Percentiles rank a stretch among this genome's conserved stretches.
Conservation (phyloP, 2,329 filamentous ascomycete genomes). For the Elsinoe perseae region DNA sequence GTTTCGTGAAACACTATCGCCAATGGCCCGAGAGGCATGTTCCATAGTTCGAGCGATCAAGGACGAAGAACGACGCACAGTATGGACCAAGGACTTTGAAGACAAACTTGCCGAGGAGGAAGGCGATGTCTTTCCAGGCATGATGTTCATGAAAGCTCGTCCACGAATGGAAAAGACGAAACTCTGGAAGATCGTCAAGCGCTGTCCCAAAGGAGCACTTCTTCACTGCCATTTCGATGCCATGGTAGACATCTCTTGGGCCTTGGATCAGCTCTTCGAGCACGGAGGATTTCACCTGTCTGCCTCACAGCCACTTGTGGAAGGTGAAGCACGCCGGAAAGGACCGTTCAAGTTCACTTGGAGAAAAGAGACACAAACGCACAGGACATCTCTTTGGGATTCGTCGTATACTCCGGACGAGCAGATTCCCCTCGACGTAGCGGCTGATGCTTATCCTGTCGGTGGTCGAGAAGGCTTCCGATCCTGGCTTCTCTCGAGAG, state of each 20-base stretch:
- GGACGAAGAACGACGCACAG: constrained; percentile 61
- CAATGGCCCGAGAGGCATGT: constrained; percentile 68
- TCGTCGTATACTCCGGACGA: constrained; percentile 52
- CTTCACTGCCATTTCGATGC: constrained; percentile 85
- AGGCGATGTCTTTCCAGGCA: constrained; percentile 69
- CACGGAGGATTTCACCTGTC: constrained; percentile 67
- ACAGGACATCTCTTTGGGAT: constrained; percentile 55
- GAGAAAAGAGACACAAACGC: constrained; percentile 44
- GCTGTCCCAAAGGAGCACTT: constrained; percentile 81
- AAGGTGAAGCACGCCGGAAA: constrained; percentile 45
- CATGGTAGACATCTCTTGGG: constrained; percentile 79
- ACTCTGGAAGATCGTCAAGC: constrained; percentile 75
- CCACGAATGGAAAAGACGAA: constrained; percentile 76
- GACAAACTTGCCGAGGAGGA: constrained; percentile 57
- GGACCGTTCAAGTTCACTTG: constrained; percentile 51
- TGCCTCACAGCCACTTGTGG: constrained; percentile 51
- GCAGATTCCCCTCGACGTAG: constrained; percentile 51
- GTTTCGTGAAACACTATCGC: constrained; percentile 68
- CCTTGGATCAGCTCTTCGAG: constrained; percentile 63
- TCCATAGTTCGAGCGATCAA: constrained; percentile 74
- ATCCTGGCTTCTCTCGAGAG: constrained; percentile 66
- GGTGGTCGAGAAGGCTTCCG: constrained; percentile 66
- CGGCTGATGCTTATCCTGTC: constrained; percentile 66
- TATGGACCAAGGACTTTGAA: constrained; percentile 71
- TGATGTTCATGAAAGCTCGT: constrained; percentile 87